Base-by-base conservation (phyloP, 768 basidiomycete genomes). In the Termitomyces bulborhizus region DNA sequence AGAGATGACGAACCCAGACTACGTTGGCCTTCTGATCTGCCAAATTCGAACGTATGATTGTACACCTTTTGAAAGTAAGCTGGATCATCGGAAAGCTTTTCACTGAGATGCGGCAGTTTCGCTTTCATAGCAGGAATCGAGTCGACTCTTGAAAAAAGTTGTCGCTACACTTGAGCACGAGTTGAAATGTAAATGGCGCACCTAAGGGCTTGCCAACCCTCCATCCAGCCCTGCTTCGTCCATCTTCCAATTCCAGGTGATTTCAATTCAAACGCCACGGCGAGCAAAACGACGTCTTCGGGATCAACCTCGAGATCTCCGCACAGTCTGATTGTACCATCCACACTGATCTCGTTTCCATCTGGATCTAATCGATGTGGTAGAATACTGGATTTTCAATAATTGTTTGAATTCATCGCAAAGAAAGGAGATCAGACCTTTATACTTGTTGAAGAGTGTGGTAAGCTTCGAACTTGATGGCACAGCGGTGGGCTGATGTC, bases 321-420 rank as follows among this genome's bases (percentile, higher is more conserved):
- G 58, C 92, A 91, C 45, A 93, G 71, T 65, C 73, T 76, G 68
- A 93, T 82, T 18, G 93, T 94, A 0, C 92, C 93, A 56, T 93
- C 84, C 27, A 91, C 79, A 3, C 76, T 74, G 59, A 93, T 92
- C 52, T 83, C 78, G 31, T 84, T 82, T 6, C 72, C 73, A 41
- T 82, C 82, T 13, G 75, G 67, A 56, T 88, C 86, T 85, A 60
- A 27, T 43, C n/a, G 48, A 42, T n/a, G 50, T 40, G 27, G 43
- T 41, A 15, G 13, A 39, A 39, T 24, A 31, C 11, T 15, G 18
- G 27, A 34, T 26, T 21, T 32, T 58, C 43, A 57, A 46, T 31
- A 8, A n/a, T 49, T 40, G n/a, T 16, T 26, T 36, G 39, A 49
- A 47, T n/a, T 37, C 36, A 15, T 16, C 34, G 21, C 13, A 27